Evolutionary conservation across 768 basidiomycete genomes (phyloP).

Genomic region (Tylopilus balloui): DNA sequence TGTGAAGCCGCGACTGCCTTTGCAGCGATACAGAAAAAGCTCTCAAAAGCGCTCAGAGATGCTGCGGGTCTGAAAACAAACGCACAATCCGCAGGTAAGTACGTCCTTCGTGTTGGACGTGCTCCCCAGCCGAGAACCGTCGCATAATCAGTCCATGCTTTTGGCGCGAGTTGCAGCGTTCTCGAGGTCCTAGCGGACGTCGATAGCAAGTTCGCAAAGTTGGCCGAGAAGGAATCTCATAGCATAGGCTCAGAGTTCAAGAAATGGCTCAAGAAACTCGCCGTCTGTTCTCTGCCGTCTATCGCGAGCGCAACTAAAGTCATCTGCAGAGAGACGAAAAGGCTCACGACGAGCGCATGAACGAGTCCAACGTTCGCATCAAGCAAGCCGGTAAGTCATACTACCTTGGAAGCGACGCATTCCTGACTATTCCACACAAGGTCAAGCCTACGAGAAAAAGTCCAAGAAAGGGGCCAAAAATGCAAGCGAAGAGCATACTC

Average conservation of each 20-base stretch:
- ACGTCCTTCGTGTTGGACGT: not conserved
- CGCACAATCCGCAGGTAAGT: conserved; percentile 57
- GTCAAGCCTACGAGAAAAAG: conserved; percentile 74
- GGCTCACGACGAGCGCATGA: conserved; percentile 66
- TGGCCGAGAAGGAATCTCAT: conserved; percentile 71
- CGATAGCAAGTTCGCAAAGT: conserved; percentile 69
- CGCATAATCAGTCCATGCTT: conserved; percentile 53
- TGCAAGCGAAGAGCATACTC: conserved; percentile 67
- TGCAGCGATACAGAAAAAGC: conserved; percentile 66
- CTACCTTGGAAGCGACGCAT: not conserved
- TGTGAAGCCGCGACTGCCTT: conserved; percentile 64
- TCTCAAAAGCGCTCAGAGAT: conserved; percentile 67
- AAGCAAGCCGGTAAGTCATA: conserved; percentile 61
- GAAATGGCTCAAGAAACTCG: conserved; percentile 84
- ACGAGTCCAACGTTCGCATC: conserved; percentile 62
- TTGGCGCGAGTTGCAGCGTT: conserved; percentile 57
- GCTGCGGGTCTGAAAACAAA: conserved; percentile 58
- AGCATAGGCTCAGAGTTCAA: conserved; percentile 61
- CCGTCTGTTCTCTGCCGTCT: conserved; percentile 41
- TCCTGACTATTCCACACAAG: conserved; percentile 32
- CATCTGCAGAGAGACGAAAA: conserved; percentile 72
- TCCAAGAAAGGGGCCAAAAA: conserved; percentile 68
- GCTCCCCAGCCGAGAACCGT: not conserved
- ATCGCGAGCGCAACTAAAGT: not conserved
- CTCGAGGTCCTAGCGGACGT: conserved; percentile 70